Evolutionary conservation across 345 rosid genomes (phyloP).

Genomic region (Hirschfeldia incana): DNA sequence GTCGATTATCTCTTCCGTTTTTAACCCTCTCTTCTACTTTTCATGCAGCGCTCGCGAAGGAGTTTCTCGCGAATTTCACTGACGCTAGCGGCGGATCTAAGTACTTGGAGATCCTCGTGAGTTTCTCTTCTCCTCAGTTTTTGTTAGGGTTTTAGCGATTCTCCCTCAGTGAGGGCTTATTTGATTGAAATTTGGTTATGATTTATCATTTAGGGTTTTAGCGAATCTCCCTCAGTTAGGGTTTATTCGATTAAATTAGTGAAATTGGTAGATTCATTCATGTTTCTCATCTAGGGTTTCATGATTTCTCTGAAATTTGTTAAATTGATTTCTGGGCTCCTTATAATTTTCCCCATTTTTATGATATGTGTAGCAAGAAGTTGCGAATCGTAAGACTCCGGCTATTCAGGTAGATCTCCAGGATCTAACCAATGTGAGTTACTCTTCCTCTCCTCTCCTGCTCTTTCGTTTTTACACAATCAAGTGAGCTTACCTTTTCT

Average conservation of each 20-base stretch:
- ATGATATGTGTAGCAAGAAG: conserved; percentile 64
- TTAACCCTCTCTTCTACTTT: not conserved
- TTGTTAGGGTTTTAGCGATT: conserved; percentile 12
- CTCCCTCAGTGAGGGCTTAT: conserved; percentile 13
- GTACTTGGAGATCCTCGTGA: conserved; percentile 80
- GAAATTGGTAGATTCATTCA: not conserved
- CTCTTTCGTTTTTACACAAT: not conserved
- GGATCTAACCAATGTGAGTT: conserved; percentile 72
- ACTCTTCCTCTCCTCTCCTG: not conserved
- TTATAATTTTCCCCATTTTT: conserved; percentile 15
- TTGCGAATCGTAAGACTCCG: conserved; percentile 72
- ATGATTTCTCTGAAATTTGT: not conserved
- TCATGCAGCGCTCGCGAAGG: conserved; percentile 65
- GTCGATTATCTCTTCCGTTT: not conserved
- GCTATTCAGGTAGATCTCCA: conserved; percentile 79
- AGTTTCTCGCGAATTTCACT: conserved; percentile 69
- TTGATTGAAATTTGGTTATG: not conserved
- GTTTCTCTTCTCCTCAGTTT: conserved; percentile 31
- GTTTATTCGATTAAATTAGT: conserved; percentile 12
- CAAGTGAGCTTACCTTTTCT: conserved; percentile 7
- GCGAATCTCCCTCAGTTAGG: conserved; percentile 16
- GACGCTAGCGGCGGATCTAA: conserved; percentile 72
- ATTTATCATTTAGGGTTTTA: conserved; percentile 1
- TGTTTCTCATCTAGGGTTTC: not conserved
- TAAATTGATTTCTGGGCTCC: conserved; percentile 7